Base-by-base conservation (phyloP, 2,329 filamentous ascomycete genomes). In the Colletotrichum costaricense region DNA sequence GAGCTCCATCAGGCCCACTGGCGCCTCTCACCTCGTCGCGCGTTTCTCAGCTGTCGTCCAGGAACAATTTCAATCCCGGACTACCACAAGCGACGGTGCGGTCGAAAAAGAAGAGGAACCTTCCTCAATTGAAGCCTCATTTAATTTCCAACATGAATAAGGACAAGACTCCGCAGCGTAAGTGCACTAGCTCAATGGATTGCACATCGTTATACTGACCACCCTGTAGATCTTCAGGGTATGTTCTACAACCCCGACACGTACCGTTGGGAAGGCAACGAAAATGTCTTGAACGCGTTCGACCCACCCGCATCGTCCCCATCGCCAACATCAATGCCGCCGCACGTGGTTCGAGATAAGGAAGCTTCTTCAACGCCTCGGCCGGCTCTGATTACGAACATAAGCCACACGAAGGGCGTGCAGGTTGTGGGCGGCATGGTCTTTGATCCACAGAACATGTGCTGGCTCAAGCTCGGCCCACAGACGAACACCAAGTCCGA, bases 371-470 rank as follows among this genome's bases (percentile, higher is more conserved):
- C 85, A 11, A 92, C 91, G 2, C 91, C 91, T 77, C 84, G 92
- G 74, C 88, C 94, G 11, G 95, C 96, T 6, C 88, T 99, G 22
- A 99, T 99, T 78, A 95, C 95, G 60, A 97, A 98, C 76, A 94
- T 98, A 76, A 94, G 93, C 67, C 89, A 92, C 5, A 92, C 93
- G 74, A 94, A 96, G 79, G 95, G 95, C 74, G 93, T 98, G 16
- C 95, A 98, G 83, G 93, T 98, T 46, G 95, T 98, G 71, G 94
- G 95, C n/a, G 95, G 95, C 77, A 99, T 99, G 97, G 93, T 98
- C 11, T 99, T 98, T 81, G 97, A 99, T 80, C 97, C 97, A 4
- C 93, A 95, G 75, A 94, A 94, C 78, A 98, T 99, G 96, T 97
- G 95, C 81, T 99, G 97, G 97, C 88, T 98, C 69, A 98, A 98